A percentile compares a stretch with the other conserved stretches of the same genome.
phyloP scores from a whole-genome alignment of 2,329 filamentous ascomycete species.

The Macroventuria anomochaeta region DNA sequence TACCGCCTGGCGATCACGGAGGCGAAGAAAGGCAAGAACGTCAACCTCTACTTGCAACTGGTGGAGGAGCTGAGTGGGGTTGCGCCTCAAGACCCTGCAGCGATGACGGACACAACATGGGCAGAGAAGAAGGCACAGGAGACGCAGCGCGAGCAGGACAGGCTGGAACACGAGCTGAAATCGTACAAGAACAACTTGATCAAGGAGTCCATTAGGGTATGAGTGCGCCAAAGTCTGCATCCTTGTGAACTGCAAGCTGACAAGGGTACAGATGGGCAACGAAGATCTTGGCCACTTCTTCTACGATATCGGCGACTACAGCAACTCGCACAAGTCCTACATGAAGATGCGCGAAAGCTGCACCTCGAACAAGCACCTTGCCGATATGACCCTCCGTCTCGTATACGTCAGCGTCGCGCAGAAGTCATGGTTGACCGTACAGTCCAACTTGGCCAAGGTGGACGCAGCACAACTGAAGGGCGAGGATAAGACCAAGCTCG shows the following conservation, averaged over 20 bases:
- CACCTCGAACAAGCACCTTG: constrained; percentile 80
- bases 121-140: constrained; percentile 69
- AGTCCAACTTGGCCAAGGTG: constrained; percentile 65
- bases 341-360: constrained; percentile 89
- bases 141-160: constrained; percentile 72
- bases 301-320: constrained; percentile 77
- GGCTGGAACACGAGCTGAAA: constrained; percentile 85
- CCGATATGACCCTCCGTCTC: constrained; percentile 80
- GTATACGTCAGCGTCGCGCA: constrained; percentile 78
- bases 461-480: constrained; percentile 60
- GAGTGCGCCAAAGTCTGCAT: constrained; percentile 1
- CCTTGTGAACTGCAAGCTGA: constrained; percentile 5
- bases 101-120: constrained; percentile 74
- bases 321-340: constrained; percentile 77
- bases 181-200: constrained; percentile 96
- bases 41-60: constrained; percentile 72
- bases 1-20: constrained; percentile 78
- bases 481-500: constrained; percentile 64
- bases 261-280: constrained; percentile 78
- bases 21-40: constrained; percentile 77
- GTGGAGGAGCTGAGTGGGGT: constrained; percentile 69
- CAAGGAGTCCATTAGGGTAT: constrained; percentile 92
- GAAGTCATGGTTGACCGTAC: constrained; percentile 75
- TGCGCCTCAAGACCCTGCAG: constrained; percentile 71
- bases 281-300: constrained; percentile 89